Evolutionary conservation across 192 early-diverging fungal species (phyloP), one percentile per base, ranked within the genome.

Genomic region (Podila epigama): DNA sequence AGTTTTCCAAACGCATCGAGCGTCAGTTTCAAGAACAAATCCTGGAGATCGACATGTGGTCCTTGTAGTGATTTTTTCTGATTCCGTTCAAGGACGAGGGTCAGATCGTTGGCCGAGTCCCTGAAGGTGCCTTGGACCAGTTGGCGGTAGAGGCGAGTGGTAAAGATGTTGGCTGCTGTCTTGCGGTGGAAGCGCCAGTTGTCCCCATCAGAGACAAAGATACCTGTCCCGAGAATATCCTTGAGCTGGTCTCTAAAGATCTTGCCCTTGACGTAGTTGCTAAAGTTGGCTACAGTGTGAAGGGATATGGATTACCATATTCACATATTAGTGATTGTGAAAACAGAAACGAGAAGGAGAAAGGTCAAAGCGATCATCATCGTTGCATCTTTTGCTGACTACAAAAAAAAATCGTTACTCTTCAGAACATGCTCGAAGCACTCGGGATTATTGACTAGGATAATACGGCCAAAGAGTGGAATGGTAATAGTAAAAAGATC

Each of bases 131-230:
- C 59, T 5, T 57, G 40, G 33, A 62, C 51, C 2, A 70, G 20
- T 13, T 16, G 27, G 25, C 60, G 68, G 16, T 63, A 70, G 40
- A 70, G 52, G 18, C 57, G 62, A 13, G 68, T 70, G 13, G 68
- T 63, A 27, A 70, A 70, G 40, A 70, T 62, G 22, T 63, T 70
- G 51, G 68, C 54, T 10, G 73, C 63, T 2, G 73, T 68, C 68
- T 89, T 88, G 18, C 86, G 65, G 25, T 86, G 84, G n/a, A 56
- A 58, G 7, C 68, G 55, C 87, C 87, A 89, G 3, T 41, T 34
- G 7, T 83, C 83, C 16, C 80, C 79, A 60, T 89, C 86, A 12
- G 71, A 35, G 48, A 81, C 84, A 57, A 88, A 88, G 48, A 88
- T 88, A 5, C 87, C 87, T 39, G 73, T 54, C 11, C 85, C 85